Percentiles rank a stretch among this genome's conserved stretches.
These are phyloP conservation scores for Daldinia sp. DNA, from an alignment of 2,329 filamentous ascomycete genomes.

Conservation along the genomic window DNA sequence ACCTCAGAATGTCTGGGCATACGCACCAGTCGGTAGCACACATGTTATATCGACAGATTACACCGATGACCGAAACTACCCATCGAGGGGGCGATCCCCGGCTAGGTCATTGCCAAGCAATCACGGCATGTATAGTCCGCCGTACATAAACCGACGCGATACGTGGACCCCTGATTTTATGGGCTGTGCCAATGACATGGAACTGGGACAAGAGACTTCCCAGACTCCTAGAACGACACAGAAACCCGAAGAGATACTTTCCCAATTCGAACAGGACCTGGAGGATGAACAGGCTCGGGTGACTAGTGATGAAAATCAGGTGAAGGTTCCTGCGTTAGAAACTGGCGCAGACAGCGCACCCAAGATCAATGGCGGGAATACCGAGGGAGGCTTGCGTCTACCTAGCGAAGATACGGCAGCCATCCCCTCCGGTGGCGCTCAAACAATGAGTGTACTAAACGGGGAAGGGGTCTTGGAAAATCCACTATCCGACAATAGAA, in stretches of 20 bases:
- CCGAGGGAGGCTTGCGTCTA: conserved; percentile 21
- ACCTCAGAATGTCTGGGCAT: conserved; percentile 55
- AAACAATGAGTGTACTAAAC: conserved; percentile 10
- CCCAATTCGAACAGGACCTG: conserved; percentile 37
- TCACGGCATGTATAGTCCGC: conserved; percentile 49
- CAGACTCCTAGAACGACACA: conserved; percentile 36
- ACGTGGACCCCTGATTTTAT: conserved; percentile 37
- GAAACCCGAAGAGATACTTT: conserved; percentile 24
- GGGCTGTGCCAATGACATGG: conserved; percentile 29
- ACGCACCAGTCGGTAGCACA: conserved; percentile 50
- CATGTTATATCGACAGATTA: conserved; percentile 45
- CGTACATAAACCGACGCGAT: conserved; percentile 34
- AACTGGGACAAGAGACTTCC: conserved; percentile 29
- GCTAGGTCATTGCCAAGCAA: conserved; percentile 60
- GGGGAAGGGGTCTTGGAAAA: conserved; percentile 6
- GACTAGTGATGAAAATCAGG: conserved; percentile 37
- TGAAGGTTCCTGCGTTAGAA: conserved; percentile 27
- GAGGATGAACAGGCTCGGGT: conserved; percentile 33
- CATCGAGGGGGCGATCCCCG: conserved; percentile 61
- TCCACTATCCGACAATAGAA: conserved; percentile 4
- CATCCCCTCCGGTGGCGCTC: conserved; percentile 13
- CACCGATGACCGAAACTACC: conserved; percentile 55
- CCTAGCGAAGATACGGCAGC: conserved; percentile 24
- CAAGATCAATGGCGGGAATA: conserved; percentile 16
- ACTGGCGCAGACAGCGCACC: conserved; percentile 21